A percentile compares a stretch with the other conserved stretches of the same genome.
Evolutionary conservation across 2,329 filamentous ascomycete species (phyloP).

Genomic region (Fusarium sp.): DNA sequence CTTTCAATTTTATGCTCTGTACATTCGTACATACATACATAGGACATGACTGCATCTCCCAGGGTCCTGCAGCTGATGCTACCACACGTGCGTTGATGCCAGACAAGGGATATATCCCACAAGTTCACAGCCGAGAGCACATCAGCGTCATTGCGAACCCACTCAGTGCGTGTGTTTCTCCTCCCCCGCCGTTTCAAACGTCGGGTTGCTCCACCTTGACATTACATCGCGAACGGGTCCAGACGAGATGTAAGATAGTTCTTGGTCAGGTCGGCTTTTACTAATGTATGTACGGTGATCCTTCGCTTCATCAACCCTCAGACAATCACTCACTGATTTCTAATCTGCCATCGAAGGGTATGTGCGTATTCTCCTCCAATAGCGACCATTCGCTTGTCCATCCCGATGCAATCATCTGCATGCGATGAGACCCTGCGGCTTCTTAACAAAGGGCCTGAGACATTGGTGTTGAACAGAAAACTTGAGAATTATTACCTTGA

Average conservation of each 20-base stretch:
- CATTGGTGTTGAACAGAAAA: neutral
- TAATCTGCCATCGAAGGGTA: neutral
- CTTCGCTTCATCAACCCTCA: conserved; percentile 19
- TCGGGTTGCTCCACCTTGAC: conserved; percentile 18
- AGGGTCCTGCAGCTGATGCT: conserved; percentile 25
- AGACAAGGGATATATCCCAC: conserved; percentile 17
- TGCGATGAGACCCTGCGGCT: conserved; percentile 21
- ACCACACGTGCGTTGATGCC: conserved; percentile 13
- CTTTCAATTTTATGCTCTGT: neutral
- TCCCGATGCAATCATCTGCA: neutral
- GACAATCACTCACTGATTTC: conserved; percentile 4
- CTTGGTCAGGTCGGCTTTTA: conserved; percentile 15
- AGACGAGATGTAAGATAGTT: conserved; percentile 2
- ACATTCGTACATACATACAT: neutral
- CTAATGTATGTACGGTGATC: conserved; percentile 24
- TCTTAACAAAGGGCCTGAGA: neutral
- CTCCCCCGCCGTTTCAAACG: conserved; percentile 40
- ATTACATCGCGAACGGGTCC: conserved; percentile 22
- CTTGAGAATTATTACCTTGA: neutral
- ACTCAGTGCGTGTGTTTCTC: conserved; percentile 9
- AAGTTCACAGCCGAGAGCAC: conserved; percentile 15
- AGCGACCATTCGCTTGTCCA: neutral
- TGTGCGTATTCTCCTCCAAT: neutral
- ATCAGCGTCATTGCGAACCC: conserved; percentile 13
- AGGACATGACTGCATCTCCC: neutral